Evolutionary conservation across 2,329 filamentous ascomycete species (phyloP), one percentile per base, ranked within the genome.

Genomic region (Beauveria australis): DNA sequence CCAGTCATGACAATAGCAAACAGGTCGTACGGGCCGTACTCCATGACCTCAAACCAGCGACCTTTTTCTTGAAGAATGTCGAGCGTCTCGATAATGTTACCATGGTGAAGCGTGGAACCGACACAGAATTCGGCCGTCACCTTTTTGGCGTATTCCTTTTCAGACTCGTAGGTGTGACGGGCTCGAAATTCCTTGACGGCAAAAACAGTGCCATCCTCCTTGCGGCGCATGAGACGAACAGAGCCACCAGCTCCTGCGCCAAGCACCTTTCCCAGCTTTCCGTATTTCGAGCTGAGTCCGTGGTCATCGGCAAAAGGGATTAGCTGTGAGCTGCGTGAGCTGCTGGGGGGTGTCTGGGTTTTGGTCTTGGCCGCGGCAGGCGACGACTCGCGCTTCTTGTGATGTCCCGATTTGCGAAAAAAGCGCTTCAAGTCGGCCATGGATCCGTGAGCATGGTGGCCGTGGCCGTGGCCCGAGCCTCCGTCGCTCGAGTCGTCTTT

Each of bases 1-100:
- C 94, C 94, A 0, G 94, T 97, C 94, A 99, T 99, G 66, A 99
- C 94, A 65, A 95, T 96, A 14, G 94, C 94, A 72, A 99, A 99
- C 33, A 99, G 81, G 72, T 99, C 94, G 70, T 81, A 99, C 0
- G 94, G 94, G 12, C 92, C 94, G 70, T 96, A 99, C 71, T 99
- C 94, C 94, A 99, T 99, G 47, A 99, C 94, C 70, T 97, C 93
- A 69, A 92, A 99, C 91, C 94, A 99, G 65, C 89, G 92, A 55
- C 85, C 86, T 74, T 93, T 94, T 75, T 99, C 94, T 66, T 95
- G 90, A 12, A 99, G 85, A 64, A 99, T 96, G 73, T 99, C 94
- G 66, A 99, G 82, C 1, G 94, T 97, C 74, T 99, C 94, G 68
- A 99, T 97, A 67, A 99, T 92, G 72, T 99, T 99, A 68, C 94